Percentiles rank a stretch among this genome's conserved stretches.
Conservation (phyloP, 208 protist genomes). For the Cochliopodium minus region DNA sequence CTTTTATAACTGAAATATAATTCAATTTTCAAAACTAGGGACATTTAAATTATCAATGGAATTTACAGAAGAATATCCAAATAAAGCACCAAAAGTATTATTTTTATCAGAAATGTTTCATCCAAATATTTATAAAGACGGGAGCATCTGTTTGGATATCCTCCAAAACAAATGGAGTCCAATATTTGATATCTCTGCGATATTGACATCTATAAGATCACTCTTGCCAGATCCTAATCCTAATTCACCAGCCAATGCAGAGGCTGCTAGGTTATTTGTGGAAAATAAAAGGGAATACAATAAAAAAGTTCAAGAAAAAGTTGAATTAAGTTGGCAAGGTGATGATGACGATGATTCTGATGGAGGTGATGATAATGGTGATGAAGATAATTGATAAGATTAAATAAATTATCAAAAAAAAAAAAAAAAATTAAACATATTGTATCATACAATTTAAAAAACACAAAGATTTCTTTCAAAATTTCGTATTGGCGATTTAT, state of each 20-base stretch:
- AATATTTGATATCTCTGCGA: conserved; percentile 89
- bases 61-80: conserved; percentile 80
- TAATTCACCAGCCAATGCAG: conserved; percentile 90
- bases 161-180: conserved; percentile 93
- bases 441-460: too few relatives aligned
- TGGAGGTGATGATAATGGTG: too few relatives aligned
- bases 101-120: conserved; percentile 97
- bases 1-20: not conserved
- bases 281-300: conserved; percentile 86
- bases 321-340: conserved; percentile 53
- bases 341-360: too few relatives aligned
- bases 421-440: too few relatives aligned
- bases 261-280: conserved; percentile 80
- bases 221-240: conserved; percentile 98
- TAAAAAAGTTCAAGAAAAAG: conserved; percentile 54
- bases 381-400: too few relatives aligned
- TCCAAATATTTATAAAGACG: conserved; percentile 95
- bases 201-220: conserved; percentile 97
- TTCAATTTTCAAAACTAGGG: too few relatives aligned
- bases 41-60: conserved; percentile 67
- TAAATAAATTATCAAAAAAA: too few relatives aligned
- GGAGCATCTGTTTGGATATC: conserved; percentile 97
- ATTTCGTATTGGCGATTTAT: too few relatives aligned
- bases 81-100: conserved; percentile 83
- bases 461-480: too few relatives aligned